phyloP scores from a whole-genome alignment of 78 protist genomes.

The Cavenderia fasciculata region DNA sequence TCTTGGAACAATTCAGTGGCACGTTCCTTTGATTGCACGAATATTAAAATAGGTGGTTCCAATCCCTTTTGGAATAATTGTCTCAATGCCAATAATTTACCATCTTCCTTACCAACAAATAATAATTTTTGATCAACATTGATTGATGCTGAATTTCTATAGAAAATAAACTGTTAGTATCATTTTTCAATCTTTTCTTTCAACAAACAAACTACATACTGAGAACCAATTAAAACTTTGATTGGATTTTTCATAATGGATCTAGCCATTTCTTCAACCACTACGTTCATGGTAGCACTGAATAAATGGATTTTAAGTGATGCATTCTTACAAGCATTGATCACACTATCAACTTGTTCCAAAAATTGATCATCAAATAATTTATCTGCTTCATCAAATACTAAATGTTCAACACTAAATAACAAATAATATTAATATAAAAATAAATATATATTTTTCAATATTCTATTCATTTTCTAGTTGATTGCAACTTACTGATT shows the following conservation, averaged over 20 bases:
- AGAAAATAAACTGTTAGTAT: neutral
- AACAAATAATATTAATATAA: neutral
- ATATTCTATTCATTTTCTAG: constrained; percentile 12
- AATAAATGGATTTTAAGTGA: constrained; percentile 66
- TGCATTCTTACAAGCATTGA: constrained; percentile 46
- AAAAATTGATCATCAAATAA: constrained; percentile 86
- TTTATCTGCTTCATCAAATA: constrained; percentile 94
- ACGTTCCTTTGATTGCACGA: constrained; percentile 94
- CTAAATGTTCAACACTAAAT: constrained; percentile 79
- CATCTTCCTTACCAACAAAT: constrained; percentile 94
- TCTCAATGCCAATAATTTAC: constrained; percentile 94
- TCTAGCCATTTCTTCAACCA: constrained; percentile 87
- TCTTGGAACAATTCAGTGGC: constrained; percentile 91
- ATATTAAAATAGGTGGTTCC: constrained; percentile 95
- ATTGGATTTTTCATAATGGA: constrained; percentile 85
- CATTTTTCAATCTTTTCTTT: neutral
- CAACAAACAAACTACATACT: neutral
- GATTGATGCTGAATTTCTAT: constrained; percentile 83
- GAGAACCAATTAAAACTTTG: constrained; percentile 82
- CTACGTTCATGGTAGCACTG: constrained; percentile 84
- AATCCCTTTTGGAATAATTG: constrained; percentile 91
- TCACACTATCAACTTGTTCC: constrained; percentile 86
- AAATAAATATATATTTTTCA: neutral
- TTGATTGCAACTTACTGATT: too few relatives aligned
- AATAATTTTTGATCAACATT: constrained; percentile 88